phyloP scores from a whole-genome alignment of 139 green algal species.

The Marvania coccoides region DNA sequence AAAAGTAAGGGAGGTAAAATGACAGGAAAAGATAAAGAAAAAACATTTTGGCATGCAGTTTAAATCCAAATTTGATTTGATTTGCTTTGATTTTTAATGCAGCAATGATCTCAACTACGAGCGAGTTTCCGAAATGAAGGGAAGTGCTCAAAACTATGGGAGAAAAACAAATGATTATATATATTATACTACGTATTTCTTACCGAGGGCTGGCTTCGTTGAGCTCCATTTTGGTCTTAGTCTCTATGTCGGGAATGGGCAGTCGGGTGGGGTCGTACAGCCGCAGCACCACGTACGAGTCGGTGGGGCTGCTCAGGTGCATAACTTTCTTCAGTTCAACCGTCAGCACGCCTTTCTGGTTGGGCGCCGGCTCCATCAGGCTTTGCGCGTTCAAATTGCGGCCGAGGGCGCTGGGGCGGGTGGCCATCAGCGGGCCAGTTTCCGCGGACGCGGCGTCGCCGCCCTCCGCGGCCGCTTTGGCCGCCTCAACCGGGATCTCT shows the following conservation, averaged over 20 bases:
- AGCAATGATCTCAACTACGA: no score
- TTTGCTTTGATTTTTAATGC: no score
- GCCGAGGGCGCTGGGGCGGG: neutral
- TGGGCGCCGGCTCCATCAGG: neutral
- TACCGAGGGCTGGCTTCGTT: neutral
- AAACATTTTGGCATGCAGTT: no score
- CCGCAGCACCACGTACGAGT: conserved; percentile 1
- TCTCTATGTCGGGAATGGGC: conserved; percentile 15
- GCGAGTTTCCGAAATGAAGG: no score
- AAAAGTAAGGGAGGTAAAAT: no score
- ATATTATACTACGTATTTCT: no score
- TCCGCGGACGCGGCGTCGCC: neutral
- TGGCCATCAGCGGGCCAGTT: neutral
- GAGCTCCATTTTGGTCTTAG: neutral
- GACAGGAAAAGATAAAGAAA: no score
- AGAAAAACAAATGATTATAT: no score
- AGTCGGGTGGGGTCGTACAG: conserved; percentile 16
- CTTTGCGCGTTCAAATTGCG: neutral
- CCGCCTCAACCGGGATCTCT: neutral
- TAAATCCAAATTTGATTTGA: no score
- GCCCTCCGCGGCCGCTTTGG: no score
- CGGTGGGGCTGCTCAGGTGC: neutral
- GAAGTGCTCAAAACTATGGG: no score
- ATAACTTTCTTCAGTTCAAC: conserved; percentile 9
- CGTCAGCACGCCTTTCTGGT: conserved; percentile 13